Percentiles rank a stretch among this genome's conserved stretches.
Conservation (phyloP, 495 filamentous ascomycete species). For the Copromyces sp. region DNA sequence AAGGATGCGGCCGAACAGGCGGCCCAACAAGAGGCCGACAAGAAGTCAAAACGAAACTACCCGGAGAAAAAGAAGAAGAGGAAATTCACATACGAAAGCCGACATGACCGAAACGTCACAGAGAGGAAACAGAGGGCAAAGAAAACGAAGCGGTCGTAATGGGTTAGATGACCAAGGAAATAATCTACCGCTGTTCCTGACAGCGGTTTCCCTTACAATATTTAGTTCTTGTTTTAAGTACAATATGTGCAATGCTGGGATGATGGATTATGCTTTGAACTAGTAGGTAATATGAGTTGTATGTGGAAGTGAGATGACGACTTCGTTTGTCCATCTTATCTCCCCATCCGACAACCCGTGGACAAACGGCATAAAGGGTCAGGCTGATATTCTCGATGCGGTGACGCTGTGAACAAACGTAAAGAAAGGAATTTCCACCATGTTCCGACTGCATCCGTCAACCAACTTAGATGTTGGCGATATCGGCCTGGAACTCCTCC, state of each 20-base stretch:
- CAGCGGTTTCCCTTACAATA: neutral
- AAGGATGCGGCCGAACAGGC: neutral
- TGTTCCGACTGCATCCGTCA: neutral
- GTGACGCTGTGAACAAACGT: conserved; percentile 1
- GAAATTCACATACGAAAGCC: conserved; percentile 87
- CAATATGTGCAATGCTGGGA: neutral
- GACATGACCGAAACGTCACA: conserved; percentile 58
- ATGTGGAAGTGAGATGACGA: neutral
- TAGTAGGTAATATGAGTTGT: neutral
- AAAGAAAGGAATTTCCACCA: neutral
- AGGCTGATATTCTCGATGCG: neutral
- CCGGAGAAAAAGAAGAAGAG: conserved; percentile 62
- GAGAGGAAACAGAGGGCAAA: conserved; percentile 57
- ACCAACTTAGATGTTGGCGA: conserved; percentile 70
- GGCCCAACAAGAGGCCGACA: conserved; percentile 23
- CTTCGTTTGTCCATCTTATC: neutral
- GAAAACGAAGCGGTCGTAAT: conserved; percentile 28
- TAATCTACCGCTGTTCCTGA: neutral
- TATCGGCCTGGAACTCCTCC: conserved; percentile 75
- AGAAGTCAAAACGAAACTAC: conserved; percentile 19
- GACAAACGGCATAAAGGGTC: neutral
- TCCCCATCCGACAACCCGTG: neutral
- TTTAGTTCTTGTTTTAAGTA: neutral
- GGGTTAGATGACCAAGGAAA: neutral
- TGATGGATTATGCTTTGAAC: neutral